Percentiles rank a stretch among this genome's conserved stretches.
phyloP scores from a whole-genome alignment of 306 rosid species.

The Comarum palustre region DNA sequence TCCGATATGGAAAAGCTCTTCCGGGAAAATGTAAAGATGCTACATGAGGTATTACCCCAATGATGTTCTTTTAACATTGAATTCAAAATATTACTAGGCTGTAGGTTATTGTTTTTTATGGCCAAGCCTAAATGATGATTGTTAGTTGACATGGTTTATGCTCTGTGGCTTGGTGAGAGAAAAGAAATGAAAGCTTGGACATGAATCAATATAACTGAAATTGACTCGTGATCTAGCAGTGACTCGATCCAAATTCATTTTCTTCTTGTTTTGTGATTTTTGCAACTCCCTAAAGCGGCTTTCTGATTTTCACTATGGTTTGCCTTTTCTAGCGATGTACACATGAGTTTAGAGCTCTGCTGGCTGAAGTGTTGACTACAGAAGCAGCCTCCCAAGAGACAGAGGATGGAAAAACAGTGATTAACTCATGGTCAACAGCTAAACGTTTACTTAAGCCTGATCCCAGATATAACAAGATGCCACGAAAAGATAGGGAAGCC shows the following conservation, averaged over 20 bases:
- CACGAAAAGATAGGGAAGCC: conserved; percentile 76
- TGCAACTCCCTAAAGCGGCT: background rate
- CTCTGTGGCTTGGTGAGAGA: background rate
- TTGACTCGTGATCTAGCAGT: background rate
- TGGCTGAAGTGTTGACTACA: conserved; percentile 62
- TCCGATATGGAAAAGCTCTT: conserved; percentile 84
- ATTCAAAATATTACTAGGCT: background rate
- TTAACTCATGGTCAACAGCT: conserved; percentile 88
- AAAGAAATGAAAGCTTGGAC: conserved; percentile 3
- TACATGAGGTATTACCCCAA: conserved; percentile 62
- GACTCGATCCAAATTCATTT: background rate
- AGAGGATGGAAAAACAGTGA: conserved; percentile 71
- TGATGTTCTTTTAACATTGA: background rate
- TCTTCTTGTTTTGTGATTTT: background rate
- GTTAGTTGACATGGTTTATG: background rate
- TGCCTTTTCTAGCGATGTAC: conserved; percentile 64
- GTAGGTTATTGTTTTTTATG: background rate
- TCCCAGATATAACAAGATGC: conserved; percentile 68
- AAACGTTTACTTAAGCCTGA: conserved; percentile 69
- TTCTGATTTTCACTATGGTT: background rate
- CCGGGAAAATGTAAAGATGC: conserved; percentile 83
- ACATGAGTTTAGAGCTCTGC: conserved; percentile 63
- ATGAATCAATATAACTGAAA: background rate
- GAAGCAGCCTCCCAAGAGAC: conserved; percentile 62
- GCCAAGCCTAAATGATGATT: background rate